phyloP scores from a whole-genome alignment of 352 stramenopile species.

The Globisporangium megalacanthum region DNA sequence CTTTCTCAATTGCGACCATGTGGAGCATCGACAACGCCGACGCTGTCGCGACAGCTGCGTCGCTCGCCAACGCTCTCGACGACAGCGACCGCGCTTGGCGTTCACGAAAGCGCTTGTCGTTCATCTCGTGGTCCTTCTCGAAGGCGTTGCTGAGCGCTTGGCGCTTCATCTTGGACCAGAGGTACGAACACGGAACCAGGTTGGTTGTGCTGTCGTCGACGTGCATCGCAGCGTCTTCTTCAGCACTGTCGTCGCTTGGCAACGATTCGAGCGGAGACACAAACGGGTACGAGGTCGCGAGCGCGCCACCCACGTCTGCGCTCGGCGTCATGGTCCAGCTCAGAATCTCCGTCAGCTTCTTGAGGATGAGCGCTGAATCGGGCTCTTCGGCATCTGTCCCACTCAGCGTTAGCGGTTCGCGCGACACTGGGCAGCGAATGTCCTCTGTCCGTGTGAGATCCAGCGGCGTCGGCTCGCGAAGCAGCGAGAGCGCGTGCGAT shows the following conservation, averaged over 20 bases:
- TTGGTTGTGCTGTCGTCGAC: neutral
- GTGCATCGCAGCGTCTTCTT: slow-evolving; percentile 7
- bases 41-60: neutral
- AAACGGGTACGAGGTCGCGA: slow-evolving; percentile 24
- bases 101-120: slow-evolving; percentile 28
- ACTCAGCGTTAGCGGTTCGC: slow-evolving; percentile 24
- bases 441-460: slow-evolving; percentile 14
- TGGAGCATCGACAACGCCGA: slow-evolving; percentile 16
- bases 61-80: too few relatives aligned
- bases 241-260: neutral
- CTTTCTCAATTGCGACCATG: slow-evolving; percentile 39
- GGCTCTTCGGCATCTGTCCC: slow-evolving; percentile 50
- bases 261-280: slow-evolving; percentile 4
- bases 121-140: slow-evolving; percentile 55
- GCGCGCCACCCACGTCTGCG: neutral
- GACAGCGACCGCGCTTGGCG: slow-evolving; percentile 14
- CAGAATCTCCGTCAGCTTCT: slow-evolving; percentile 45
- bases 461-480: slow-evolving; percentile 38
- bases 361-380: slow-evolving; percentile 44
- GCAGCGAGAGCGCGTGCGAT: slow-evolving; percentile 24
- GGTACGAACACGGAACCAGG: slow-evolving; percentile 28
- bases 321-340: slow-evolving; percentile 40
- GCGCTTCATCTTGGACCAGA: slow-evolving; percentile 58
- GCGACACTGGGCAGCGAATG: slow-evolving; percentile 61
- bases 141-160: slow-evolving; percentile 27